A percentile compares a stretch with the other conserved stretches of the same genome.
Conservation (phyloP, 2,329 filamentous ascomycete species). For the Penicillium sp. region DNA sequence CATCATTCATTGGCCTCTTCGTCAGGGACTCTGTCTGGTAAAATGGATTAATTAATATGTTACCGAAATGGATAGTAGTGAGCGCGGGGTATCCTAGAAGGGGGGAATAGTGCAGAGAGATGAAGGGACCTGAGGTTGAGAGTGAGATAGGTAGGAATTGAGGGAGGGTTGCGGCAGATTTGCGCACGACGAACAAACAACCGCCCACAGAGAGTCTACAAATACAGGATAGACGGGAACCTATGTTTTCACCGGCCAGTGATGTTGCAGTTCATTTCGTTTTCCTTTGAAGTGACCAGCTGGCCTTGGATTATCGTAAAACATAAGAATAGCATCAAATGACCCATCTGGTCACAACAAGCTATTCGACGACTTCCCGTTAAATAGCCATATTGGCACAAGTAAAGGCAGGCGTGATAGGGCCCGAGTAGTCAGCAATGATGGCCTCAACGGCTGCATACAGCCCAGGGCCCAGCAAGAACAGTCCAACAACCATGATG, state of each 20-base stretch:
- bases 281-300: not conserved
- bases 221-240: not conserved
- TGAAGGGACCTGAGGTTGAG: not conserved
- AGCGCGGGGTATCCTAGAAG: not conserved
- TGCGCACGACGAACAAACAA: no score
- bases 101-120: not conserved
- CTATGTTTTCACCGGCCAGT: not conserved
- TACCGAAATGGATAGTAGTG: not conserved
- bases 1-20: not conserved
- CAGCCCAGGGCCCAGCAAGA: conserved; percentile 51
- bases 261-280: not conserved
- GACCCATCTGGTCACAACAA: not conserved
- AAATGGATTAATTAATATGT: not conserved
- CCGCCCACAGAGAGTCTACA: no score
- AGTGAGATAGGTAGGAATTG: not conserved
- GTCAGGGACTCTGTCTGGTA: not conserved
- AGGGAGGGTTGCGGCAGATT: not conserved
- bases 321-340: not conserved
- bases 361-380: not conserved
- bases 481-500: conserved; percentile 47
- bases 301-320: not conserved
- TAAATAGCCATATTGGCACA: conserved; percentile 51
- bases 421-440: conserved; percentile 48
- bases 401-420: conserved; percentile 47
- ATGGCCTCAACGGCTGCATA: conserved; percentile 54